phyloP scores from a whole-genome alignment of 768 basidiomycete genomes.

The Lepiota brunneoincarnata region DNA sequence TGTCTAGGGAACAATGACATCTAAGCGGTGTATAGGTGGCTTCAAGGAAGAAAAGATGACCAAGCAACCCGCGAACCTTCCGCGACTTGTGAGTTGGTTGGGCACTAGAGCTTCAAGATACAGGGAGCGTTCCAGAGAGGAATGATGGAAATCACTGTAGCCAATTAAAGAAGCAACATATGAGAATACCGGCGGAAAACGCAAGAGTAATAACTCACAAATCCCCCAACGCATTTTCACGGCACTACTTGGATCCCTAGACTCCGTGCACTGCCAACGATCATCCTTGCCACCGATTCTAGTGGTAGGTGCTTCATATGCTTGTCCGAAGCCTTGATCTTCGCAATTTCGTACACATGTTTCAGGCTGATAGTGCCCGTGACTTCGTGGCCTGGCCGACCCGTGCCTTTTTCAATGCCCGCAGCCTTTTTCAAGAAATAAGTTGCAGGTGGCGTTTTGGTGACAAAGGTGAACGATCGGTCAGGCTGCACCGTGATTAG shows the following conservation, averaged over 20 bases:
- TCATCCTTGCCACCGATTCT: constrained; percentile 84
- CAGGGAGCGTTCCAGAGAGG: not conserved
- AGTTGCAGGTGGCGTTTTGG: constrained; percentile 86
- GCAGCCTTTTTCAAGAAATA: constrained; percentile 91
- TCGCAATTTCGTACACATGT: constrained; percentile 98
- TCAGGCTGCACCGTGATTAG: constrained; percentile 92
- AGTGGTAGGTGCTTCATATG: constrained; percentile 84
- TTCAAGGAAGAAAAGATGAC: not conserved
- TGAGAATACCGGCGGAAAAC: constrained; percentile 11
- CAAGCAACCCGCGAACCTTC: constrained; percentile 16
- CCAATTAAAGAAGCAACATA: constrained; percentile 4
- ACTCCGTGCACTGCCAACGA: constrained; percentile 86
- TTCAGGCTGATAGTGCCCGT: constrained; percentile 87
- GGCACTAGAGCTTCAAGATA: not conserved
- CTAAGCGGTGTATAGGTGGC: constrained; percentile 3
- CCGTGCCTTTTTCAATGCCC: constrained; percentile 88
- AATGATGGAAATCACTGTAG: not conserved
- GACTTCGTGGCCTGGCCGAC: constrained; percentile 74
- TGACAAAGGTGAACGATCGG: constrained; percentile 90
- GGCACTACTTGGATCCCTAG: constrained; percentile 90
- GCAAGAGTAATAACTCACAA: constrained; percentile 8
- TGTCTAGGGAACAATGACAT: constrained; percentile 16
- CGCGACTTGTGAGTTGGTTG: not conserved
- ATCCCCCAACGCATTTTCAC: constrained; percentile 36
- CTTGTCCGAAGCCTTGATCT: constrained; percentile 91